phyloP scores from a whole-genome alignment of 1,284 basidiomycete species.

The Leccinum holopus region DNA sequence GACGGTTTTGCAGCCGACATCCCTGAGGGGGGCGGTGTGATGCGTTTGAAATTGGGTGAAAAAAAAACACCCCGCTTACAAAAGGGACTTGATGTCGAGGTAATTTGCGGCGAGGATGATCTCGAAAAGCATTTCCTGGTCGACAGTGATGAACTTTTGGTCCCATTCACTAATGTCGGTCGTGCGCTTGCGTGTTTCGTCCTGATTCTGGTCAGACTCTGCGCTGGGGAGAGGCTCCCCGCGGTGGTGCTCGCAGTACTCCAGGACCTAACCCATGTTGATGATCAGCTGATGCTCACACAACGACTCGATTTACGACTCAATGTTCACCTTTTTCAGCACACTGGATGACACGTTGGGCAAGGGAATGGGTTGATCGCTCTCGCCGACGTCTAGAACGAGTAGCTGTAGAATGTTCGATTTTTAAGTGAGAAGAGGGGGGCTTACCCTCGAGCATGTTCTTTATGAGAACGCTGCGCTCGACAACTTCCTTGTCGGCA shows the following conservation, averaged over 20 bases:
- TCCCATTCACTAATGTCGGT: slow-evolving; percentile 99
- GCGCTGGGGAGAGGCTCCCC: slow-evolving; percentile 91
- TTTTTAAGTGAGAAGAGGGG: slow-evolving; percentile 7
- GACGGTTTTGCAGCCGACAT: slow-evolving; percentile 99
- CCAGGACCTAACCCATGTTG: slow-evolving; percentile 70
- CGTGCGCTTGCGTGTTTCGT: slow-evolving; percentile 96
- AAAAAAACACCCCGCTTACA: slow-evolving; percentile 56
- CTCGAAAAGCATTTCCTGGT: slow-evolving; percentile 98
- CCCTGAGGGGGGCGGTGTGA: slow-evolving; percentile 48
- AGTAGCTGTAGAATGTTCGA: slow-evolving; percentile 14
- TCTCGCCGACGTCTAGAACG: slow-evolving; percentile 83
- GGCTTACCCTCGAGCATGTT: slow-evolving; percentile 96
- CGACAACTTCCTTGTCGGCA: slow-evolving; percentile 93
- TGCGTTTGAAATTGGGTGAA: slow-evolving; percentile 3
- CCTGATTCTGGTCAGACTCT: slow-evolving; percentile 77
- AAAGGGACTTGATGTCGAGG: slow-evolving; percentile 97
- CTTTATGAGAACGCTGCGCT: slow-evolving; percentile 96
- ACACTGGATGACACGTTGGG: slow-evolving; percentile 97
- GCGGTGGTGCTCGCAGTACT: slow-evolving; percentile 99
- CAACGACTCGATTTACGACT: slow-evolving; percentile 7
- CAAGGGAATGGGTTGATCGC: slow-evolving; percentile 91
- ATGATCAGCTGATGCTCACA: slow-evolving; percentile 3
- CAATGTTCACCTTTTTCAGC: slow-evolving; percentile 79
- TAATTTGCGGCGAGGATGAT: slow-evolving; percentile 99
- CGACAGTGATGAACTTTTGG: slow-evolving; percentile 95